Evolutionary conservation across 139 green algal genomes (phyloP), one percentile per base, ranked within the genome.

Genomic region (Micromonas pusilla): DNA sequence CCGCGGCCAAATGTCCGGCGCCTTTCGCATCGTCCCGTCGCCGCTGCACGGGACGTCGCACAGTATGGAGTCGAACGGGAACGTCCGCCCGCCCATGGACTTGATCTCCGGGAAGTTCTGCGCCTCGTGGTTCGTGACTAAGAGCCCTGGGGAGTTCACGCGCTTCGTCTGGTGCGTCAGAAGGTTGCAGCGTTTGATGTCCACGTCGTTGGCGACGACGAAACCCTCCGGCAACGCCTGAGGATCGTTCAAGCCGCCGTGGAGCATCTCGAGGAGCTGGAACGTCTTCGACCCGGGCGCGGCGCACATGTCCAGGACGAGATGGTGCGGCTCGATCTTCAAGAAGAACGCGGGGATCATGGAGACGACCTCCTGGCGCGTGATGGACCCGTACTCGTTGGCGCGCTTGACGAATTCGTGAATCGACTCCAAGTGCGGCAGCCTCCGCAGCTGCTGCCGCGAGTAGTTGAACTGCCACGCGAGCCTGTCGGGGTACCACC

Each of bases 241-340:
- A 3, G 9, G 28, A 2, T 80, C 26, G 25, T 23, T 21, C 2
- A 75, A 75, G 37, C 23, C 23, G 20, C 57, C 53, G 34, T 78
- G 78, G 25, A 78, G 28, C 64, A 52, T 33, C 66, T 82, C 70
- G 26, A 78, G 66, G 36, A 80, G 25, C 78, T 89, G 85, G 60
- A 93, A 92, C 23, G 96, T 99, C 86, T 99, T 99, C 70, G 90
- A 96, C 6, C 96, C 96, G 2, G 96, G 96, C 4, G 96, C 92
- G 3, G 96, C 96, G 79, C 96, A 99, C 88, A 96, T 96, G 87
- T 99, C 96, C 53, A 99, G 89, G 52, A 99, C 92, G 73, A 66
- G 83, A 88, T 99, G 93, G 38, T 95, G 81, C 5, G 96, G 91
- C 80, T 94, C 84, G 57, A 98, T 92, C 54, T 97, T 94, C 79